Evolutionary conservation across 1,139 yeast species (phyloP), one percentile per base, ranked within the genome.

Genomic region (Zhuliangozyma parablackwelliae): DNA sequence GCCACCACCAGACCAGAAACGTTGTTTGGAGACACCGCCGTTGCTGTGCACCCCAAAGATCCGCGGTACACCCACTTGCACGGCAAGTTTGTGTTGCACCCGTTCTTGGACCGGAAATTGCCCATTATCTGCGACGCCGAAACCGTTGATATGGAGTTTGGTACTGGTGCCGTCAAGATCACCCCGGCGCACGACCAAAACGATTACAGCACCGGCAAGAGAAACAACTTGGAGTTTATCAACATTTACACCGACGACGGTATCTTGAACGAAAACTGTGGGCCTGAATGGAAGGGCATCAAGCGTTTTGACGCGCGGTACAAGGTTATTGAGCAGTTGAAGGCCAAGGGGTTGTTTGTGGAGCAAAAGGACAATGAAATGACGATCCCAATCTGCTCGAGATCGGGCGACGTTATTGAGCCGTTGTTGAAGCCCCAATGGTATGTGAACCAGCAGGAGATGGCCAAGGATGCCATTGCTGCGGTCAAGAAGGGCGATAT

Each of bases 1-100:
- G 98, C 98, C 33, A 92, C 98, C 36, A 92, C 98, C 32, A 92
- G 98, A 80, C 98, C 98, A 34, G 98, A 92, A 69, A 92, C 98
- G 41, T 70, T 92, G 52, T 90, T 92, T 54, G 98, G 98, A 72
- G 98, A 92, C 67, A 89, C 97, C 43, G 98, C 85, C 58, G 84
- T 92, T 50, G 98, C 98, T 31, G 95, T 92, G 39, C 98, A 92
- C 61, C 98, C 98, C 39, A 78, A 90, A 35, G 98, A 92, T 67
- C 70, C 81, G 33, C 82, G 98, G 63, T 92, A 92, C 72, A 84
- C 70, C 50, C 98, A 92, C 60, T 75, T 92, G 56, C 98, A 92
- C 59, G 98, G 98, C 47, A 89, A 90, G 62, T 87, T 70, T 59
- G 95, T 86, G 41, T 63, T 78, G 49, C 98, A 92, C 65, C 98